Base-by-base conservation (phyloP, 148 eudicot species). In the Nepenthes mirabilis region DNA sequence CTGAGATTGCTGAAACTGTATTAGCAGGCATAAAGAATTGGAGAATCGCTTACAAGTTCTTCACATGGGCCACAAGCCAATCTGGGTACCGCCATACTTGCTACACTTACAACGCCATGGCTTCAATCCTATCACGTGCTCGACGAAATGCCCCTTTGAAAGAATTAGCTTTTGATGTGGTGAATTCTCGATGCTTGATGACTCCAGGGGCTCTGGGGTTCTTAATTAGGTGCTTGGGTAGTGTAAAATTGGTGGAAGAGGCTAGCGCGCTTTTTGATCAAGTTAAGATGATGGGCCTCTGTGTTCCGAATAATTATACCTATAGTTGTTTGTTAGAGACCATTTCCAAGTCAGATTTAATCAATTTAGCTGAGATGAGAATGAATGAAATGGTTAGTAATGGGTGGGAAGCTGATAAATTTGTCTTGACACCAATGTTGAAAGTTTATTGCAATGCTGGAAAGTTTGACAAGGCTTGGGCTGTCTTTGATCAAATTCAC, bases 121-220 rank as follows among this genome's bases (percentile, higher is more conserved):
- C 97, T 47, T 71, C 75, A 35, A 66, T 80, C 64, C 90, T 90
- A 62, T 73, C 88, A 80, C 43, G 61, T 82, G 90, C 72, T 90
- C 91, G 95, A 76, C 97, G 72, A 80, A 86, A 76, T 83, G 86
- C 78, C 80, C 59, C 72, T 58, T 68, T 90, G 79, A 83, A 69
- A 35, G 60, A 7, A 37, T 72, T 86, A 4, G 69, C 67, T 12
- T 37, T 36, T 2, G 75, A 76, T 32, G 5, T 90, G 14, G 33
- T 74, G 2, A 65, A 68, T 3, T 69, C 78, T 3, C 61, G 64
- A 49, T 78, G 80, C 72, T 67, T 5, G 59, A 72, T 84, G 77
- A 52, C 77, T 53, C 78, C 97, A 5, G 95, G 95, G 34, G 88
- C 82, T 45, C 71, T 84, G 67, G 95, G 88, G 10, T 84, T 70